These are phyloP conservation scores for Fusarium odoratissimum DNA, from an alignment of 2,329 filamentous ascomycete genomes.

Conservation along the genomic window DNA sequence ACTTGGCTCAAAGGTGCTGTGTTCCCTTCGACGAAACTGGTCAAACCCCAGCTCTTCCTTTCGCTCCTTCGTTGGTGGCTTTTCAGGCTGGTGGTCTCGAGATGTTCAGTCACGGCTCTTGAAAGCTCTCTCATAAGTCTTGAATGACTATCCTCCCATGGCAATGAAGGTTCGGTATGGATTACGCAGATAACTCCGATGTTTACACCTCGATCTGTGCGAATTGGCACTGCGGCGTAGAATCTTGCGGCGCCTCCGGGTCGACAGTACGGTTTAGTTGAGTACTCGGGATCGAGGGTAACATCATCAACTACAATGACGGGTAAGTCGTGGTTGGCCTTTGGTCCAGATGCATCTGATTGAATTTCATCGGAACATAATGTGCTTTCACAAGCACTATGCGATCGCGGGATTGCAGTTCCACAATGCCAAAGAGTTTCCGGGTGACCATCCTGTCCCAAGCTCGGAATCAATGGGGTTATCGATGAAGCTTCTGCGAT, in stretches of 20 bases:
- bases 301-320: slow-evolving; percentile 52
- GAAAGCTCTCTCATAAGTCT: slow-evolving; percentile 45
- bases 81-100: slow-evolving; percentile 48
- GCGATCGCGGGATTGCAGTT: slow-evolving; percentile 46
- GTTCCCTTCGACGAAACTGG: slow-evolving; percentile 52
- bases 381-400: slow-evolving; percentile 47
- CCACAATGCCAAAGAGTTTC: slow-evolving; percentile 47
- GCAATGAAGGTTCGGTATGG: neutral
- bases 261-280: slow-evolving; percentile 39
- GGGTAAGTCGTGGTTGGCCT: slow-evolving; percentile 37
- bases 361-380: slow-evolving; percentile 25
- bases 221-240: slow-evolving; percentile 57
- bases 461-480: slow-evolving; percentile 49
- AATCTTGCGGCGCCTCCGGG: slow-evolving; percentile 47
- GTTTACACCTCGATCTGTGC: slow-evolving; percentile 53
- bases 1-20: slow-evolving; percentile 14
- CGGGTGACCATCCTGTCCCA: slow-evolving; percentile 13
- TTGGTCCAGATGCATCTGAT: neutral
- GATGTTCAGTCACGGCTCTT: slow-evolving; percentile 50
- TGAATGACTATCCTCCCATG: slow-evolving; percentile 45
- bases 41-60: slow-evolving; percentile 53
- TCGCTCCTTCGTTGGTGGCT: slow-evolving; percentile 47
- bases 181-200: slow-evolving; percentile 56
- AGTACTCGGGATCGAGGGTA: slow-evolving; percentile 46
- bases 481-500: slow-evolving; percentile 63